These are phyloP conservation scores for Smallanthus sonchifolius DNA, from an alignment of 129 eudicot species.

Conservation along the genomic window DNA sequence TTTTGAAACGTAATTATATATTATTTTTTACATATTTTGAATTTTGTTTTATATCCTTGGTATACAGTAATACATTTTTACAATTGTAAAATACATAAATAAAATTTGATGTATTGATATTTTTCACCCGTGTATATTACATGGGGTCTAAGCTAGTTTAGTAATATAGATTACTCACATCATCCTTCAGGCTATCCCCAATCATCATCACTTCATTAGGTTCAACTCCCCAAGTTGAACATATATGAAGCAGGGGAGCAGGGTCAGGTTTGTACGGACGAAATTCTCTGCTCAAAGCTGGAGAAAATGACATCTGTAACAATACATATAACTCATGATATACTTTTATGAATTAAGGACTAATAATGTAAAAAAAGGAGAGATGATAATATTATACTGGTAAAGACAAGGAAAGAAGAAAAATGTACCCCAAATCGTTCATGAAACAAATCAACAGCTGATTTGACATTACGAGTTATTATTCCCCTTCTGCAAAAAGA, in stretches of 20 bases:
- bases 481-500: conserved; percentile 73
- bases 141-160: too few relatives aligned
- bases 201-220: conserved; percentile 94
- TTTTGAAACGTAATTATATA: too few relatives aligned
- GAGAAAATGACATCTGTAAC: conserved; percentile 76
- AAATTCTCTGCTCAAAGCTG: conserved; percentile 93
- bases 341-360: not conserved
- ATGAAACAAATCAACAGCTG: conserved; percentile 85
- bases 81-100: too few relatives aligned
- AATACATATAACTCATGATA: conserved; percentile 3
- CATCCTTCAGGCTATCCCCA: conserved; percentile 98
- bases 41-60: too few relatives aligned
- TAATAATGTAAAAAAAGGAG: not conserved
- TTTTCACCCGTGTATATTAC: too few relatives aligned
- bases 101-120: too few relatives aligned
- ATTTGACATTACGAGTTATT: conserved; percentile 90
- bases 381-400: not conserved
- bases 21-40: too few relatives aligned
- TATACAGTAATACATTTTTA: too few relatives aligned
- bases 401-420: not conserved
- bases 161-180: conserved; percentile 50
- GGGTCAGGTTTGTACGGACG: conserved; percentile 98
- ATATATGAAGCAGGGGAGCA: conserved; percentile 87
- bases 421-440: conserved; percentile 74
- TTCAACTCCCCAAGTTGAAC: conserved; percentile 73